Percentiles rank a stretch among this genome's conserved stretches.
Evolutionary conservation across 495 filamentous ascomycete genomes (phyloP).

Genomic region (Tuber brumale): DNA sequence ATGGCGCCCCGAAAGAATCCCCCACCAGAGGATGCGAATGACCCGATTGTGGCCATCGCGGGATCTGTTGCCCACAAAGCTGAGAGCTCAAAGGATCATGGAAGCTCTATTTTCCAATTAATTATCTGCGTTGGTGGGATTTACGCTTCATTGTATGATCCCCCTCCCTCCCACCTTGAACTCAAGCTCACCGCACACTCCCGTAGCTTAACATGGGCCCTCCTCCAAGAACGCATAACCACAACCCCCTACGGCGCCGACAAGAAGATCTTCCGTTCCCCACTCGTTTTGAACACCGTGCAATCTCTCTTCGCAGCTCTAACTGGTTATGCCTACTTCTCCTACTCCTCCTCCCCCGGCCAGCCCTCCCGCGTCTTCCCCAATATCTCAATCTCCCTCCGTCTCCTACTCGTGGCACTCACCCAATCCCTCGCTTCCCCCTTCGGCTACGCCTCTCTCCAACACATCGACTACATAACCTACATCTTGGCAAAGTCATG

Average conservation of each 20-base stretch:
- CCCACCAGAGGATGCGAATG: slow-evolving; percentile 11
- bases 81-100: slow-evolving; percentile 38
- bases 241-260: slow-evolving; percentile 82
- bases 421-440: slow-evolving; percentile 83
- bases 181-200: slow-evolving; percentile 9
- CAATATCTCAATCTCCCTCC: slow-evolving; percentile 59
- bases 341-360: slow-evolving; percentile 53
- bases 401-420: slow-evolving; percentile 78
- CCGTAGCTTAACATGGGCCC: slow-evolving; percentile 82
- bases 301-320: slow-evolving; percentile 84
- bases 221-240: slow-evolving; percentile 95
- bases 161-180: background rate
- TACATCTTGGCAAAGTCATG: slow-evolving; percentile 97
- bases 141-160: slow-evolving; percentile 84
- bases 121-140: slow-evolving; percentile 85
- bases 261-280: slow-evolving; percentile 72
- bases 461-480: slow-evolving; percentile 97
- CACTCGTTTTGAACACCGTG: slow-evolving; percentile 91
- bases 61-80: slow-evolving; percentile 36
- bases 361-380: slow-evolving; percentile 67
- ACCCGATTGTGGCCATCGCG: slow-evolving; percentile 36
- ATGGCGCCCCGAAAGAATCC: slow-evolving; percentile 14
- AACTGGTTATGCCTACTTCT: slow-evolving; percentile 75
- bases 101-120: slow-evolving; percentile 57
- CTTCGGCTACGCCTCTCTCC: slow-evolving; percentile 88